Conservation (phyloP, 352 stramenopile genomes). For the Blastocystis sp. region DNA sequence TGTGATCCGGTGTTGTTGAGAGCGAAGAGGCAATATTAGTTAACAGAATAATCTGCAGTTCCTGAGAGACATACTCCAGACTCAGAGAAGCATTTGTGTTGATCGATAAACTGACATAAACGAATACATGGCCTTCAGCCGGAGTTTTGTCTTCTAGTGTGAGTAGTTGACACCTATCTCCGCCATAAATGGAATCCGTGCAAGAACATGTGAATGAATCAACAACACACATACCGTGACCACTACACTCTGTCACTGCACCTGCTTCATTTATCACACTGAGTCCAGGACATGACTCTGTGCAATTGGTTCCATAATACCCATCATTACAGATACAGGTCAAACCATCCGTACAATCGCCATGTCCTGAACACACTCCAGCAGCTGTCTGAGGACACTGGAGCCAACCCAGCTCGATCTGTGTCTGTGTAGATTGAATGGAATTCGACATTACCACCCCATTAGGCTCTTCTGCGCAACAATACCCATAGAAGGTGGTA, state of each 20-base stretch:
- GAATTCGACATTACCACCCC: not conserved
- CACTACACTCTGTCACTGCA: not conserved
- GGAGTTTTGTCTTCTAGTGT: not conserved
- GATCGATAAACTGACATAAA: not conserved
- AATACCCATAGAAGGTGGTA: constrained; percentile 49
- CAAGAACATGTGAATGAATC: not conserved
- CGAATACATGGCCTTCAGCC: not conserved
- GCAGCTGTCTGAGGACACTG: not conserved
- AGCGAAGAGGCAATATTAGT: not conserved
- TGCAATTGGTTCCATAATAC: constrained; percentile 12
- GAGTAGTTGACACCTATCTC: not conserved
- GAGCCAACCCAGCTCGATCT: constrained; percentile 11
- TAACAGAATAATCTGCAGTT: not conserved
- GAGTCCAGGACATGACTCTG: constrained; percentile 16
- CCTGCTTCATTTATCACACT: not conserved
- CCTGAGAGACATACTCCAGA: not conserved
- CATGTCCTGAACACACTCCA: constrained; percentile 22
- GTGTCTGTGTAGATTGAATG: constrained; percentile 24
- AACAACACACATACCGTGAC: not conserved
- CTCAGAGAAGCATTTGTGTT: not conserved
- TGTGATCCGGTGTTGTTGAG: not conserved
- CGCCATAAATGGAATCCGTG: not conserved
- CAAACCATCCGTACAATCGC: constrained; percentile 3
- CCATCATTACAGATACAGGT: not conserved
- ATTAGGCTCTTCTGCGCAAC: constrained; percentile 40